phyloP scores from a whole-genome alignment of 208 protist species.

The Cochliopodium minus region DNA sequence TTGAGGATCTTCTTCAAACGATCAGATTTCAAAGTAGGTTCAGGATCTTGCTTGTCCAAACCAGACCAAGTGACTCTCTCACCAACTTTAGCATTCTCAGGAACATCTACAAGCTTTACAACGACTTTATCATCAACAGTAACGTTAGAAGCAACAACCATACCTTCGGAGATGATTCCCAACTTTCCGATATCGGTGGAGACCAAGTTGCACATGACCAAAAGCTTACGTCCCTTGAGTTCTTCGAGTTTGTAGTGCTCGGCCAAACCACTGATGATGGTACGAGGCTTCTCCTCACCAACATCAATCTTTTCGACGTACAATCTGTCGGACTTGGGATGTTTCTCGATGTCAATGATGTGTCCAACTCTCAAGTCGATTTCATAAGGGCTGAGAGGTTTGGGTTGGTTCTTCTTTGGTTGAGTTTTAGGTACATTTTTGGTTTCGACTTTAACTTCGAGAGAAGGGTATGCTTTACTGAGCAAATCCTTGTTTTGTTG shows the following conservation, averaged over 20 bases:
- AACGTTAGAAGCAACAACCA: conserved; percentile 73
- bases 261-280: conserved; percentile 65
- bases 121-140: background rate
- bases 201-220: conserved; percentile 73
- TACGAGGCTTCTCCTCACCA: conserved; percentile 56
- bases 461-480: no score
- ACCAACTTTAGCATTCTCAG: background rate
- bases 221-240: conserved; percentile 50
- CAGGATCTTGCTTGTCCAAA: no score
- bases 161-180: no score
- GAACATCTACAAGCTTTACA: background rate
- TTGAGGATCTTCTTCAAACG: no score
- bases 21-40: no score
- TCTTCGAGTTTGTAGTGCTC: conserved; percentile 55
- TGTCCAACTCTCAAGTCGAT: conserved; percentile 54
- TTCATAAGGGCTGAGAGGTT: background rate
- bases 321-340: conserved; percentile 63
- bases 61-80: no score
- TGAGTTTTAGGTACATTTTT: background rate
- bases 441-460: no score
- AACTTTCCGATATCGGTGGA: conserved; percentile 65
- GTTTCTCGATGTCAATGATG: conserved; percentile 52
- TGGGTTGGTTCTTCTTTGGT: background rate
- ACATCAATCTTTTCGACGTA: conserved; percentile 78
- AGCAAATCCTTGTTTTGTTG: no score